Evolutionary conservation across 2,329 filamentous ascomycete genomes (phyloP), one percentile per base, ranked within the genome.

Genomic region (Rugonectria rugulosa): DNA sequence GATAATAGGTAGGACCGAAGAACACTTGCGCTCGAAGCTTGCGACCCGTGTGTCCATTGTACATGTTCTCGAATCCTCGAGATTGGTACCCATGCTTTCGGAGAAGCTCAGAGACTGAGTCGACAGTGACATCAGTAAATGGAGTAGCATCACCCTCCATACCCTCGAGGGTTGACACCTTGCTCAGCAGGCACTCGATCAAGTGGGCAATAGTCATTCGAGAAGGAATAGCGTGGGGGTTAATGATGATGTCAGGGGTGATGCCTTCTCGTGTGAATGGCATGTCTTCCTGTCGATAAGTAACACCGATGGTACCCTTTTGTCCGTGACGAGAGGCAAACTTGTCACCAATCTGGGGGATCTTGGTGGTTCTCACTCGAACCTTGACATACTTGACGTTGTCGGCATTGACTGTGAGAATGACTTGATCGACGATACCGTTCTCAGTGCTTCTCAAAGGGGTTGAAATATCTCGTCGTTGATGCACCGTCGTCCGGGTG

Each of bases 181-280:
- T 99, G 73, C 92, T 96, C 53, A 99, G 85, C 66, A 98, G 84
- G 83, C 95, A 99, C 81, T 99, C 95, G 73, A 99, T 96, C 85
- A 99, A 93, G 83, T 99, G 95, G 68, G 95, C 95, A 87, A 99
- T 99, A 3, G 96, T 99, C 95, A 99, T 99, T 86, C 95, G 95
- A 51, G 95, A 99, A 0, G 95, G 95, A 84, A 99, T 99, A 72
- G 95, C 96, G 83, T 99, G 95, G 1, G 95, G 95, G 76, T 99
- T 99, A 82, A 99, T 98, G 75, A 99, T 97, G 61, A 99, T 83
- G 75, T 99, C 96, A 0, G 96, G 95, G 0, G 89, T 90, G 48
- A 99, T 85, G 68, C 96, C 95, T 72, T 98, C 92, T 31, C 87
- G 82, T 3, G 92, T 95, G 75, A 99, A 99, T 0, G 96, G 96